Evolutionary conservation across 2,329 filamentous ascomycete species (phyloP).

Genomic region (Colletotrichum destructivum): DNA sequence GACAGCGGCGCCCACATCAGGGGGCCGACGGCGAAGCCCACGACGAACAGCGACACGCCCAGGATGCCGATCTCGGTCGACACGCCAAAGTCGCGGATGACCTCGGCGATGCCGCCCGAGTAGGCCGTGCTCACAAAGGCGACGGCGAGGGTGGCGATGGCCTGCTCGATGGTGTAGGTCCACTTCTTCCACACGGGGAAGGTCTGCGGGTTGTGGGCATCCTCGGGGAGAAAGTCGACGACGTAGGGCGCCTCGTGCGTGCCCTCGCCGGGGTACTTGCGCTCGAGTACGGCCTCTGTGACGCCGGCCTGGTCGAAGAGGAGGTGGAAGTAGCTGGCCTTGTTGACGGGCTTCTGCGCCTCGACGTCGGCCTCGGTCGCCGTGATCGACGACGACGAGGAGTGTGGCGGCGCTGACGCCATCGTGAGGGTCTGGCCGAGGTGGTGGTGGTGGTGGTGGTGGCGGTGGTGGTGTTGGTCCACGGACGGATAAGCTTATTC

Average conservation of each 20-base stretch:
- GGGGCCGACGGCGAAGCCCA: slow-evolving; percentile 71
- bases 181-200: slow-evolving; percentile 72
- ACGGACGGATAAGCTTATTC: slow-evolving; percentile 18
- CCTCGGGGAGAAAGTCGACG: slow-evolving; percentile 75
- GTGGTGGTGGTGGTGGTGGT: neutral
- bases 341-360: slow-evolving; percentile 52
- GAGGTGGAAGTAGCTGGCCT: slow-evolving; percentile 64
- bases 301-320: slow-evolving; percentile 72
- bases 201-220: slow-evolving; percentile 74
- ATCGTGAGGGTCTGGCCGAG: slow-evolving; percentile 5
- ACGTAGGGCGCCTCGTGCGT: slow-evolving; percentile 75
- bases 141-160: slow-evolving; percentile 74
- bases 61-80: slow-evolving; percentile 60
- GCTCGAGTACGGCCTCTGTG: slow-evolving; percentile 68
- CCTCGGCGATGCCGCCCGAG: slow-evolving; percentile 66
- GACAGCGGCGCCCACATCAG: slow-evolving; percentile 76
- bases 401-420: slow-evolving; percentile 44
- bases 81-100: slow-evolving; percentile 67
- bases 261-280: slow-evolving; percentile 71
- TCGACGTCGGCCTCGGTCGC: slow-evolving; percentile 59
- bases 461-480: neutral
- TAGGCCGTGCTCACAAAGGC: slow-evolving; percentile 76
- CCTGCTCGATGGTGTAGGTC: slow-evolving; percentile 72
- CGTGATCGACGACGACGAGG: slow-evolving; percentile 51
- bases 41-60: slow-evolving; percentile 62